phyloP scores from a whole-genome alignment of 129 eudicot genomes.

The Flaveria sonorensis region DNA sequence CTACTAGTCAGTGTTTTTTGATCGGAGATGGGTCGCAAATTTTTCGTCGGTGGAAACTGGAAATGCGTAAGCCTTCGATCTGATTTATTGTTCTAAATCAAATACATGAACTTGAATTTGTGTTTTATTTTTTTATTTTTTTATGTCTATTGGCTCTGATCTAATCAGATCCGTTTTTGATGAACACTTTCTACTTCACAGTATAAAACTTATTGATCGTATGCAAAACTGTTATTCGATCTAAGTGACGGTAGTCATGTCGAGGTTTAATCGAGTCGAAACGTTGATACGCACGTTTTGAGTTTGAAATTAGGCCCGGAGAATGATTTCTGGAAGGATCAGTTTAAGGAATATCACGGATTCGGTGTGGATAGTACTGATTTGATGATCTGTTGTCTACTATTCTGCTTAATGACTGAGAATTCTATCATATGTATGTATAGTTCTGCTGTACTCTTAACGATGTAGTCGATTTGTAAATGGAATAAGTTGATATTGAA shows the following conservation, averaged over 20 bases:
- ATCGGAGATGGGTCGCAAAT: constrained; percentile 50
- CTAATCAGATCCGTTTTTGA: background rate
- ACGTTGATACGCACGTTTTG: constrained; percentile 20
- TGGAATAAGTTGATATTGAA: background rate
- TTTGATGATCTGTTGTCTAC: constrained; percentile 10
- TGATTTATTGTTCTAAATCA: background rate
- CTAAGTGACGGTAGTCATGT: background rate
- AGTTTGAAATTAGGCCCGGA: background rate
- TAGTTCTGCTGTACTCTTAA: constrained; percentile 1
- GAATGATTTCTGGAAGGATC: constrained; percentile 16
- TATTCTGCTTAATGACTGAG: background rate
- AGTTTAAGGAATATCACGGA: background rate
- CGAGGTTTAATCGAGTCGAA: constrained; percentile 3
- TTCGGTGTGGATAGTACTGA: background rate
- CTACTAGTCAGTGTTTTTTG: constrained; percentile 21
- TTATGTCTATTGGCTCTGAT: constrained; percentile 17
- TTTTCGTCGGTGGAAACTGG: constrained; percentile 98
- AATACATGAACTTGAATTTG: constrained; percentile 14
- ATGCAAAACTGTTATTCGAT: background rate
- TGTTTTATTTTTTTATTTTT: background rate
- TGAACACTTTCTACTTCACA: constrained; percentile 23
- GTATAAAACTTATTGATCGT: background rate
- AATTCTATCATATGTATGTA: background rate
- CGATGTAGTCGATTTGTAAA: background rate
- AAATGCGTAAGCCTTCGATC: constrained; percentile 72